Evolutionary conservation across 78 protist genomes (phyloP).

Genomic region (Guillardia theta): DNA sequence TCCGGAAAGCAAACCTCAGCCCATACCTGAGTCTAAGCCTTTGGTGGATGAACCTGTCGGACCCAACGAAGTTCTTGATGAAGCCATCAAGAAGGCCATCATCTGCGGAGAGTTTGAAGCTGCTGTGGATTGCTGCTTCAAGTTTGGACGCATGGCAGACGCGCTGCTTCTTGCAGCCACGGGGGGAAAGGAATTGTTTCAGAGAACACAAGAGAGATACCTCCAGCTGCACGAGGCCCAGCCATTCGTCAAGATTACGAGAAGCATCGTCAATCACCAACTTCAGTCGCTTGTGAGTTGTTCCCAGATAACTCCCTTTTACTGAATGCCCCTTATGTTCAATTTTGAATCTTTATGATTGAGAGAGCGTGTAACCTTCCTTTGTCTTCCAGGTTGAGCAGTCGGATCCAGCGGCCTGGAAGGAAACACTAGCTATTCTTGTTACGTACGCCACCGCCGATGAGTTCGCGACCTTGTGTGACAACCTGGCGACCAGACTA

Average conservation of each 20-base stretch:
- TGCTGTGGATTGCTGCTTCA: constrained; percentile 72
- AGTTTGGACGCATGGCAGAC: constrained; percentile 69
- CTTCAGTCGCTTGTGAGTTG: constrained; percentile 50
- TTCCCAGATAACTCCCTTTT: neutral
- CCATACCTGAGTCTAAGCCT: too few species aligned
- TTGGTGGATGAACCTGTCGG: neutral
- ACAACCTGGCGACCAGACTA: constrained; percentile 64
- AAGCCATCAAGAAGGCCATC: constrained; percentile 39
- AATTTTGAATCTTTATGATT: too few species aligned
- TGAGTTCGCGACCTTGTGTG: constrained; percentile 49
- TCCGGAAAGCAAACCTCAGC: too few species aligned
- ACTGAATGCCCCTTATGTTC: neutral
- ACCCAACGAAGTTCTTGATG: constrained; percentile 10
- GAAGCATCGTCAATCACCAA: constrained; percentile 27
- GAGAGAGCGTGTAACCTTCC: too few species aligned
- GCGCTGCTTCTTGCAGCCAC: constrained; percentile 74
- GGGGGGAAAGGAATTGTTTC: constrained; percentile 43
- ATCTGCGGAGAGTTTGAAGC: constrained; percentile 62
- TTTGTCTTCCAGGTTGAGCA: neutral
- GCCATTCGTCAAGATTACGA: neutral
- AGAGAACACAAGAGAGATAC: constrained; percentile 1
- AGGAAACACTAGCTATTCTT: constrained; percentile 63
- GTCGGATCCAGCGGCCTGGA: constrained; percentile 49
- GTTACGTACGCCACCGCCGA: constrained; percentile 64
- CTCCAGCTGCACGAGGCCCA: neutral